These are phyloP conservation scores for Cyberlindnera saturnus DNA, from an alignment of 805 yeast genomes.

Conservation along the genomic window DNA sequence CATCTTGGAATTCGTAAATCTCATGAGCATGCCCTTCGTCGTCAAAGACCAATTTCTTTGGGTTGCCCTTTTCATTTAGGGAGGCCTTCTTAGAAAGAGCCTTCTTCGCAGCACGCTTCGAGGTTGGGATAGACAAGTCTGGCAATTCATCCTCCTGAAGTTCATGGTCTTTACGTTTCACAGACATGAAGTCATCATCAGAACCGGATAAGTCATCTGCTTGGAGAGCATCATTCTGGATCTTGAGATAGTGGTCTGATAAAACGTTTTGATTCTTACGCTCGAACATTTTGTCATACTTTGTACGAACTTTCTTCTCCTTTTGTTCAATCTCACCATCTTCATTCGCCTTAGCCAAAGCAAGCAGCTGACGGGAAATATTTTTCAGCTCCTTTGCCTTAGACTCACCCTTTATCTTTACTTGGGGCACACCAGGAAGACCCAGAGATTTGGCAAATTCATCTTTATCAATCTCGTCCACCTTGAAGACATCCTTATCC, in stretches of 20 bases:
- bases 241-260: conserved; percentile 78
- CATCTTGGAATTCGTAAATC: conserved; percentile 84
- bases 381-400: conserved; percentile 71
- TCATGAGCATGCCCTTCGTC: conserved; percentile 94
- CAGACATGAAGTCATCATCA: conserved; percentile 72
- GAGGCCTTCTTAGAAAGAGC: conserved; percentile 84
- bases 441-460: conserved; percentile 85
- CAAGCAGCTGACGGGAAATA: conserved; percentile 62
- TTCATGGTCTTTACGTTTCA: conserved; percentile 74
- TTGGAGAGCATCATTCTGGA: conserved; percentile 43
- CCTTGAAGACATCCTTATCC: conserved; percentile 79
- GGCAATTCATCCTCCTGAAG: conserved; percentile 61
- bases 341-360: conserved; percentile 49
- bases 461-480: conserved; percentile 72
- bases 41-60: conserved; percentile 80
- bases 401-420: conserved; percentile 56
- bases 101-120: conserved; percentile 78
- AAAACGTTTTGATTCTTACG: conserved; percentile 89
- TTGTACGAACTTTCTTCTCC: conserved; percentile 59
- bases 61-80: conserved; percentile 51
- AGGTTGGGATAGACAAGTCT: conserved; percentile 55
- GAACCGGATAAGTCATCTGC: conserved; percentile 34
- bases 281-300: conserved; percentile 93
- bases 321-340: conserved; percentile 52
- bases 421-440: conserved; percentile 92